Conservation (phyloP, 805 yeast species). For the Metahyphopichia silvanorum region DNA sequence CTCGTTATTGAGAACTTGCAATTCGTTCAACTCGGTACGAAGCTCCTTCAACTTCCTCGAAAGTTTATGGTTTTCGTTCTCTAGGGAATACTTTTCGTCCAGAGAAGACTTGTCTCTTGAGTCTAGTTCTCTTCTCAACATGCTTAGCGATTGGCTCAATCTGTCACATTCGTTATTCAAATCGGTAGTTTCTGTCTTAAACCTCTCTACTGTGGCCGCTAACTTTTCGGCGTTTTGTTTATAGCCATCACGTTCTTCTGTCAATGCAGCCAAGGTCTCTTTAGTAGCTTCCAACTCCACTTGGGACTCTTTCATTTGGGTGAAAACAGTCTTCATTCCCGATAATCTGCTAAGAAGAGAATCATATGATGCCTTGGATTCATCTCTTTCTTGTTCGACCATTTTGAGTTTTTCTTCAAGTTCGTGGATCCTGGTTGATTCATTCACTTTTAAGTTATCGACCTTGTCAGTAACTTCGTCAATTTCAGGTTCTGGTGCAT, state of each 20-base stretch:
- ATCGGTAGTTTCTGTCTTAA: conserved; percentile 31
- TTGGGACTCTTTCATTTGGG: conserved; percentile 70
- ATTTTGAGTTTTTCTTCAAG: conserved; percentile 26
- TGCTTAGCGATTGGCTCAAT: conserved; percentile 37
- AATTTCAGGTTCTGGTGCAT: conserved; percentile 2
- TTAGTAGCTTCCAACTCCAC: conserved; percentile 55
- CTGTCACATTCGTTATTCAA: conserved; percentile 56
- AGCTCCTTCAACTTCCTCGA: conserved; percentile 39
- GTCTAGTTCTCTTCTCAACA: conserved; percentile 35
- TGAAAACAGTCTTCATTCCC: conserved; percentile 70
- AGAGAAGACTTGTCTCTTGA: conserved; percentile 30
- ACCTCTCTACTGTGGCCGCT: conserved; percentile 9
- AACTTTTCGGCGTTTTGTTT: conserved; percentile 8
- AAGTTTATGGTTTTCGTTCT: conserved; percentile 35
- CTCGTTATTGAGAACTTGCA: conserved; percentile 37
- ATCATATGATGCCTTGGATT: conserved; percentile 58
- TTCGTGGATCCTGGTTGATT: not conserved
- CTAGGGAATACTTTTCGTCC: conserved; percentile 39
- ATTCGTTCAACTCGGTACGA: conserved; percentile 38
- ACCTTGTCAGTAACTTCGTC: not conserved
- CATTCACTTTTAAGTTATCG: not conserved
- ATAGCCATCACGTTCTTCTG: conserved; percentile 23
- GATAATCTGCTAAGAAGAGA: conserved; percentile 59
- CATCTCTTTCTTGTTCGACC: conserved; percentile 51
- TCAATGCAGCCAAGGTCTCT: conserved; percentile 33